Evolutionary conservation across 345 rosid species (phyloP).

Genomic region (Melaleuca quinquenervia): DNA sequence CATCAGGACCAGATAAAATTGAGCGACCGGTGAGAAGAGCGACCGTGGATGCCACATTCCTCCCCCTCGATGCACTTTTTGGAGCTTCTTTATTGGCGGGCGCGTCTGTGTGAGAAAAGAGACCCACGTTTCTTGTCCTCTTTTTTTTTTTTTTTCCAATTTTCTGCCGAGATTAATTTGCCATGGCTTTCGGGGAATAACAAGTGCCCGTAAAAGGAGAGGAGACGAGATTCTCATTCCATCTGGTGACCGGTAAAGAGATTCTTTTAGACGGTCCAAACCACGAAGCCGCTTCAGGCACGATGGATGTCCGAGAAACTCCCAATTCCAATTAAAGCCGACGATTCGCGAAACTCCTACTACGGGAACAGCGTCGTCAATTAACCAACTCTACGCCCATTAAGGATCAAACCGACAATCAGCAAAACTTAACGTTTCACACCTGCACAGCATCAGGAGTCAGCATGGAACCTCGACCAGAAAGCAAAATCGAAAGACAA

Average conservation of each 20-base stretch:
- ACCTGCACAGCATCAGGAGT: neutral
- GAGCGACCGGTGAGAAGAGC: neutral
- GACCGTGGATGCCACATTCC: slow-evolving; percentile 5
- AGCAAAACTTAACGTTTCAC: neutral
- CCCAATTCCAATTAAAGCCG: neutral
- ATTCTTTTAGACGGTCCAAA: neutral
- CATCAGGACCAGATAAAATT: neutral
- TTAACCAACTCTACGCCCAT: neutral
- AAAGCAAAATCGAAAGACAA: neutral
- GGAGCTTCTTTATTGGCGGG: neutral
- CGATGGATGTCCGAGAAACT: neutral
- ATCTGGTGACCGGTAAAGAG: neutral
- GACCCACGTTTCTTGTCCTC: neutral
- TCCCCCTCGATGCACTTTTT: neutral
- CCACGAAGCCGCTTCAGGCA: neutral
- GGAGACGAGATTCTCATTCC: neutral
- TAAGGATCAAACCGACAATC: neutral
- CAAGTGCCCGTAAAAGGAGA: neutral
- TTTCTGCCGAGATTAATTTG: neutral
- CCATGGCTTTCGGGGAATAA: neutral
- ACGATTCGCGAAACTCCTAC: neutral
- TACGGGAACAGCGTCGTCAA: neutral
- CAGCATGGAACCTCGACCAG: neutral
- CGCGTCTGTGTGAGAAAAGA: neutral
- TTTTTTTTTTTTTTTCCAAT: too few species aligned